Evolutionary conservation across 31 red algal species (phyloP).

Genomic region (Porphyra umbilicalis): DNA sequence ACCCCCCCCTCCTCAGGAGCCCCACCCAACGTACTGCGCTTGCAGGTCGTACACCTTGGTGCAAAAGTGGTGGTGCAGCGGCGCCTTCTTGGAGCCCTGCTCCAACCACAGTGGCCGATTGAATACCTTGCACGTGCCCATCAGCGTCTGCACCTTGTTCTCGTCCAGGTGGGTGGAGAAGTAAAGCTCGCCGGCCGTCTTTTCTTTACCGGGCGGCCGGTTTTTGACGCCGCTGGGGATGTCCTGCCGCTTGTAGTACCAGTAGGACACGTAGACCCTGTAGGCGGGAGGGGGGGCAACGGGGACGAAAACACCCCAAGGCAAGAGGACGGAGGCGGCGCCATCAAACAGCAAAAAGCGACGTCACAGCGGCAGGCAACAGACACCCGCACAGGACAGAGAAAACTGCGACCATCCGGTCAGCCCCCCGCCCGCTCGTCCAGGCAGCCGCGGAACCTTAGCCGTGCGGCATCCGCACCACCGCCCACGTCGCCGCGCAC

Average conservation of each 20-base stretch:
- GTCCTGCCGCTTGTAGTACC: background rate
- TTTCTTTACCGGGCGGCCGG: background rate
- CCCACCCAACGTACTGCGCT: background rate
- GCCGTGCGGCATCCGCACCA: too few species aligned
- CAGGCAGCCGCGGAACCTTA: too few species aligned
- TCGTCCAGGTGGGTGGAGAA: constrained; percentile 1
- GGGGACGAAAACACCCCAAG: too few species aligned
- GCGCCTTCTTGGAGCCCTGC: background rate
- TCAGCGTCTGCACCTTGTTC: background rate
- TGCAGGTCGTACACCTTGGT: background rate
- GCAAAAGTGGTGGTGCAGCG: background rate
- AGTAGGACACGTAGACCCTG: background rate
- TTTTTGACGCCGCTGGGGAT: background rate
- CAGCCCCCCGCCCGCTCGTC: too few species aligned
- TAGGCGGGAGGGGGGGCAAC: too few species aligned
- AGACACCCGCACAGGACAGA: too few species aligned
- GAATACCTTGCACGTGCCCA: background rate
- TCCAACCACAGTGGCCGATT: background rate
- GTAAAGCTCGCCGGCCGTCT: background rate
- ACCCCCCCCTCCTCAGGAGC: background rate
- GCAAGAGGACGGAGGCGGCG: too few species aligned
- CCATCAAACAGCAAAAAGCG: background rate
- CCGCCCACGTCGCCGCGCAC: too few species aligned
- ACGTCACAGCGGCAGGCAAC: too few species aligned
- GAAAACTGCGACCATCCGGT: too few species aligned